Base-by-base conservation (phyloP, 2,329 filamentous ascomycete species). In the Colletotrichum agaves region DNA sequence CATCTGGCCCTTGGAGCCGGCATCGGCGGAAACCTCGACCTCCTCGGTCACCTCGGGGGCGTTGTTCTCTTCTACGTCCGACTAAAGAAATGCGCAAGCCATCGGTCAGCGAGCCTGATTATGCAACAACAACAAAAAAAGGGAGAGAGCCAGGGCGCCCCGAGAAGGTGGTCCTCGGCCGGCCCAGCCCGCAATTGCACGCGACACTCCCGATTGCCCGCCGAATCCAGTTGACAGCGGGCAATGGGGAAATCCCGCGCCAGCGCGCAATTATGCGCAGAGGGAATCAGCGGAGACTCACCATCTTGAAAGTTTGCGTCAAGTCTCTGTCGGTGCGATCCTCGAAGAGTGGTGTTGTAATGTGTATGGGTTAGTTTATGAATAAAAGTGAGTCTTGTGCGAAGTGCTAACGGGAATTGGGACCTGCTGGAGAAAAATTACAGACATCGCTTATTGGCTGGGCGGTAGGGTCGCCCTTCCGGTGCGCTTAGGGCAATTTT, bases 11-110 rank as follows among this genome's bases (percentile, higher is more conserved):
- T 94, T 93, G 80, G 87, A 87, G 82, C 90, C 90, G 81, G 91
- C 91, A 87, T 97, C 94, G 84, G 92, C 94, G 81, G 91, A 91
- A 82, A 98, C 94, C 86, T 98, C 95, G 84, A 98, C 94, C 88
- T 98, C 96, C 81, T 92, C 89, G 80, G 84, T 82, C 80, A 89
- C 94, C 81, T 93, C 92, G 85, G 93, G 91, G 84, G 91, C 90
- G 84, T 89, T 91, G 85, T 91, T 94, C 92, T 98, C 95, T 98
- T 98, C 96, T 98, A 95, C 95, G 94, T 98, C 95, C 94, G 95
- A 98, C 96, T 98, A 75, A 71, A 17, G 75, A 60, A 27, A 37
- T 39, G 61, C 61, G 61, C 39, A 70, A 63, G 49, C 33, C 37
- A 47, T 13, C 41, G 41, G 71, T 73, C 70, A 73, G 72, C 56